These are phyloP conservation scores for Gymnopilus junonius DNA, from an alignment of 768 basidiomycete species.

Conservation along the genomic window DNA sequence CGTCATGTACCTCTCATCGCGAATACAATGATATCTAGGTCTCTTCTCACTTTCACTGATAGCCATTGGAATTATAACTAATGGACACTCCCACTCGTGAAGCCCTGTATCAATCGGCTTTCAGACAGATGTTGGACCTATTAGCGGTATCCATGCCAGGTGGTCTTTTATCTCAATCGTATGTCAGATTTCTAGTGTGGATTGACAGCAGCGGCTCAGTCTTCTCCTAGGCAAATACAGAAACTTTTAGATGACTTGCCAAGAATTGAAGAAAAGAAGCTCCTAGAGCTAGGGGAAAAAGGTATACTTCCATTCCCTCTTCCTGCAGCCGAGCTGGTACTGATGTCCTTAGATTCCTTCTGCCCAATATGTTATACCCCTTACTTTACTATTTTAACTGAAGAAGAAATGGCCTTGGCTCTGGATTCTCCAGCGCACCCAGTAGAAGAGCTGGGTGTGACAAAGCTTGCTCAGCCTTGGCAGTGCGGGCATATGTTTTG, in stretches of 20 bases:
- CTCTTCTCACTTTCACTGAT: neutral
- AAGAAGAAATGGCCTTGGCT: constrained; percentile 72
- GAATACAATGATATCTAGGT: neutral
- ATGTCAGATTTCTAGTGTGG: neutral
- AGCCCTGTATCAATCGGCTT: neutral
- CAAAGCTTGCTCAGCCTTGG: constrained; percentile 54
- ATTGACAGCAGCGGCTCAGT: neutral
- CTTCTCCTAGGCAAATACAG: constrained; percentile 38
- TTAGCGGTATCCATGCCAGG: constrained; percentile 3
- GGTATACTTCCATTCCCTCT: constrained; percentile 34
- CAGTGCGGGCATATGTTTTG: constrained; percentile 79
- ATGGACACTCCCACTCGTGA: neutral
- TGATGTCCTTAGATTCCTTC: constrained; percentile 52
- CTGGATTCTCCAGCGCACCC: constrained; percentile 84
- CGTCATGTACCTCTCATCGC: neutral
- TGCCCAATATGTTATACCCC: constrained; percentile 81
- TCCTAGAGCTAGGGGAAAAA: constrained; percentile 49
- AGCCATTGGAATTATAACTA: neutral
- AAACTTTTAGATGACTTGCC: constrained; percentile 52
- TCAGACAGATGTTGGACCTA: neutral
- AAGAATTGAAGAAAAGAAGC: constrained; percentile 48
- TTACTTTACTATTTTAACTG: constrained; percentile 68
- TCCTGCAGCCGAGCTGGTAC: neutral
- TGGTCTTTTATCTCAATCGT: constrained; percentile 13
- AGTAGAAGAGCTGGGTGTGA: constrained; percentile 71